A percentile compares a stretch with the other conserved stretches of the same genome.
These are phyloP conservation scores for Chaetomium sp. DNA, from an alignment of 2,329 filamentous ascomycete species.

Conservation along the genomic window DNA sequence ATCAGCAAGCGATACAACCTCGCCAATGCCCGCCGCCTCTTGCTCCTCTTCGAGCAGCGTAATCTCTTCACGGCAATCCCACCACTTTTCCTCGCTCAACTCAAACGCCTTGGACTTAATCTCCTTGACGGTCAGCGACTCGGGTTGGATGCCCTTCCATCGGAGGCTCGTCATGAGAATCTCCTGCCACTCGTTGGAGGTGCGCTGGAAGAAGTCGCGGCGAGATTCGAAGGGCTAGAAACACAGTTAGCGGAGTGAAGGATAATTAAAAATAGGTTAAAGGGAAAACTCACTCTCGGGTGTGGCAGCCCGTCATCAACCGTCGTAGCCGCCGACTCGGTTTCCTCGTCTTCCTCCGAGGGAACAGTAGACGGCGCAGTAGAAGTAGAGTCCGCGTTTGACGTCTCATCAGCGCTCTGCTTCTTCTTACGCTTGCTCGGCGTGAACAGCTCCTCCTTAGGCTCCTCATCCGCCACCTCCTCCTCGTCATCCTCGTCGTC, in stretches of 20 bases:
- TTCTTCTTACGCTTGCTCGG: constrained; percentile 63
- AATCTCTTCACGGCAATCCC: constrained; percentile 95
- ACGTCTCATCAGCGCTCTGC: constrained; percentile 40
- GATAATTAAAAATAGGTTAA: background rate
- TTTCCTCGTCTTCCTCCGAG: constrained; percentile 50
- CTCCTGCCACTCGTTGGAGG: constrained; percentile 88
- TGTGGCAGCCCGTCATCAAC: constrained; percentile 78
- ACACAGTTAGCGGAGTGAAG: constrained; percentile 21
- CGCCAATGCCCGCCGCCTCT: constrained; percentile 90
- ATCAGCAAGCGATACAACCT: constrained; percentile 86
- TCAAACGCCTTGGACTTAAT: constrained; percentile 89
- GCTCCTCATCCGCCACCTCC: constrained; percentile 53
- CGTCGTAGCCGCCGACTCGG: constrained; percentile 50
- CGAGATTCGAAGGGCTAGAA: constrained; percentile 80
- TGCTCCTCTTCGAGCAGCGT: constrained; percentile 91
- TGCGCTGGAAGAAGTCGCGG: constrained; percentile 88
- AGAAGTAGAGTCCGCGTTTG: constrained; percentile 27
- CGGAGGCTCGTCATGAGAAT: constrained; percentile 75
- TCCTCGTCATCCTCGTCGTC: constrained; percentile 56
- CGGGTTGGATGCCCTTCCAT: constrained; percentile 66
- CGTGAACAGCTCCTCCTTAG: constrained; percentile 56
- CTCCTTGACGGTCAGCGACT: constrained; percentile 80
- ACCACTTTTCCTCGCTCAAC: constrained; percentile 95
- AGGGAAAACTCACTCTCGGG: constrained; percentile 51
- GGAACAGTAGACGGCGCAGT: constrained; percentile 32